Evolutionary conservation across 306 rosid genomes (phyloP).

Genomic region (Leucaena leucocephala): DNA sequence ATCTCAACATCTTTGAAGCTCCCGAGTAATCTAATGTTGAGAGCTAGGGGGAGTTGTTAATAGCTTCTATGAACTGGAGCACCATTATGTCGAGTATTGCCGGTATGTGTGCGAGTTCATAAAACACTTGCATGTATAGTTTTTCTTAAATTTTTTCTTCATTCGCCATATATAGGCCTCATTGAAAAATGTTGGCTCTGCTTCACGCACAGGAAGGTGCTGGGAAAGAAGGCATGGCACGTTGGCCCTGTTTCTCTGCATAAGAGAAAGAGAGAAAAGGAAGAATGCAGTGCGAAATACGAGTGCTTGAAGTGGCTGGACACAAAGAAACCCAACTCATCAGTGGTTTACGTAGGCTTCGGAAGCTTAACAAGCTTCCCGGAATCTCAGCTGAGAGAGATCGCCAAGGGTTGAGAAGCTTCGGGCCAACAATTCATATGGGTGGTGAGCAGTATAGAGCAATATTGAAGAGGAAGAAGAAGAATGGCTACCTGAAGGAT

Average conservation of each 20-base stretch:
- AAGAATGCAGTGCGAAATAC: neutral
- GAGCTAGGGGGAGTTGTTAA: conserved; percentile 56
- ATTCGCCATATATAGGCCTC: too few species aligned
- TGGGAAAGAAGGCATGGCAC: conserved; percentile 59
- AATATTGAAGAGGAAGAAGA: conserved; percentile 12
- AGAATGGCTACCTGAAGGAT: conserved; percentile 41
- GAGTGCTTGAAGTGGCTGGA: conserved; percentile 48
- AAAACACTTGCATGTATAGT: too few species aligned
- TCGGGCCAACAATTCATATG: conserved; percentile 49
- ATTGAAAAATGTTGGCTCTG: too few species aligned
- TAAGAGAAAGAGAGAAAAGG: conserved; percentile 6
- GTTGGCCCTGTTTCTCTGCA: conserved; percentile 61
- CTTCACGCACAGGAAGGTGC: neutral
- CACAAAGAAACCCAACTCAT: conserved; percentile 42
- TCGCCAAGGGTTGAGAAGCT: too few species aligned
- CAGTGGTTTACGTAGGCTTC: conserved; percentile 59
- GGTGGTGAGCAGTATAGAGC: conserved; percentile 41
- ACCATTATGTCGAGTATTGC: conserved; percentile 44
- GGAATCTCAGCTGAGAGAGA: conserved; percentile 54
- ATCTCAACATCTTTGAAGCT: neutral
- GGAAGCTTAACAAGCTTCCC: conserved; percentile 40
- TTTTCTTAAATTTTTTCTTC: too few species aligned
- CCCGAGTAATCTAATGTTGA: conserved; percentile 29
- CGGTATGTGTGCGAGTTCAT: neutral
- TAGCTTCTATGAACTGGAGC: conserved; percentile 43